These are phyloP conservation scores for Gymnopilus junonius DNA, from an alignment of 768 basidiomycete species.

Conservation along the genomic window DNA sequence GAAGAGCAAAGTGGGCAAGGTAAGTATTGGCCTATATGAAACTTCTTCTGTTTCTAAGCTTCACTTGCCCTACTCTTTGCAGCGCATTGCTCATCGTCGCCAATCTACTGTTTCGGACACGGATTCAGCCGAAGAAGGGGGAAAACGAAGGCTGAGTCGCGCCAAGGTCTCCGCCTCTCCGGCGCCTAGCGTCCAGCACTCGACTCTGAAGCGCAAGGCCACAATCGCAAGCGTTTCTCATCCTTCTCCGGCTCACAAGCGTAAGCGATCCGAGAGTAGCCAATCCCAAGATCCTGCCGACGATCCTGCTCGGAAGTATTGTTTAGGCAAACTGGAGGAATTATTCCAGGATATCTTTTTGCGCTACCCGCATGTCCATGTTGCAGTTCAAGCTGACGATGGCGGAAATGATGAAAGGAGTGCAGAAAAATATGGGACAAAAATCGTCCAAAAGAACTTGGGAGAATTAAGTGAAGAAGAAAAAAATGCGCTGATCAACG, in stretches of 20 bases:
- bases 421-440: constrained; percentile 1
- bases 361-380: constrained; percentile 63
- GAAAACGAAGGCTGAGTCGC: constrained; percentile 33
- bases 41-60: constrained; percentile 6
- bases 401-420: constrained; percentile 12
- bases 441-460: constrained; percentile 44
- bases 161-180: constrained; percentile 34
- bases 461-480: constrained; percentile 67
- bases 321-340: constrained; percentile 75
- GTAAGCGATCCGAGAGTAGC: constrained; percentile 22
- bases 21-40: constrained; percentile 33
- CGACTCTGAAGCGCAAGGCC: constrained; percentile 58
- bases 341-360: constrained; percentile 73
- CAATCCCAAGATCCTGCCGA: constrained; percentile 43
- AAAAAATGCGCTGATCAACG: constrained; percentile 54
- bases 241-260: constrained; percentile 26
- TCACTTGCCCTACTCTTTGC: background rate
- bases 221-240: constrained; percentile 32
- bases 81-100: constrained; percentile 48
- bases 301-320: constrained; percentile 83
- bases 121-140: constrained; percentile 49
- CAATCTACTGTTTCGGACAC: constrained; percentile 30
- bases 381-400: constrained; percentile 27
- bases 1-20: constrained; percentile 44
- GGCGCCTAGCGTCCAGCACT: constrained; percentile 28